These are phyloP conservation scores for Fusarium sp. DNA, from an alignment of 2,329 filamentous ascomycete genomes.

Conservation along the genomic window DNA sequence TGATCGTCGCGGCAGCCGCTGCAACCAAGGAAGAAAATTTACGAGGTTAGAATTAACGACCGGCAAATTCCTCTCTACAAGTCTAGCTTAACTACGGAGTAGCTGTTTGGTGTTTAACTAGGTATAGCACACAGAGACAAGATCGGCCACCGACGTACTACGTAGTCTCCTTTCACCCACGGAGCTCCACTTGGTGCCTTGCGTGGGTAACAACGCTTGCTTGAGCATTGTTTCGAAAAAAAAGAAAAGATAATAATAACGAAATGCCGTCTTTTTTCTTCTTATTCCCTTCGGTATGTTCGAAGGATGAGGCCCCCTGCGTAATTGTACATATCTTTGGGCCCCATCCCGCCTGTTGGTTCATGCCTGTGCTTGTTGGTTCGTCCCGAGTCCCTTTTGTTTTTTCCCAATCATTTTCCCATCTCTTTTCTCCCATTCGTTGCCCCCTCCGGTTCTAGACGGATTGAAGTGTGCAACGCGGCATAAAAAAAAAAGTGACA, in stretches of 20 bases:
- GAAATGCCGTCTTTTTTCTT: background rate
- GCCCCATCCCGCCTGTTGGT: slow-evolving; percentile 13
- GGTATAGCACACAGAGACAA: background rate
- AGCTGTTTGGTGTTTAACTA: too few relatives aligned
- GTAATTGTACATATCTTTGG: slow-evolving; percentile 25
- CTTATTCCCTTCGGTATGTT: too few relatives aligned
- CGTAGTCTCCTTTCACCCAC: background rate
- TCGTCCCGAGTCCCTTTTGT: background rate
- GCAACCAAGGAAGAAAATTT: background rate
- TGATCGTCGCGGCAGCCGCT: background rate
- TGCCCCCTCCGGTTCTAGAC: slow-evolving; percentile 17
- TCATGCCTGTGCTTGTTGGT: slow-evolving; percentile 5
- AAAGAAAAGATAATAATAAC: background rate
- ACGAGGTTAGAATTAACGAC: background rate
- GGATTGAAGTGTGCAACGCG: slow-evolving; percentile 6
- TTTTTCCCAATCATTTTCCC: background rate
- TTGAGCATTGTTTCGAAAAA: background rate
- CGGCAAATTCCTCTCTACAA: background rate
- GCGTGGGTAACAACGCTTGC: background rate
- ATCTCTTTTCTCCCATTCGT: background rate
- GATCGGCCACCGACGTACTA: background rate
- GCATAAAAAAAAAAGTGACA: background rate
- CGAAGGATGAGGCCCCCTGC: background rate
- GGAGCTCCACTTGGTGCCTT: background rate
- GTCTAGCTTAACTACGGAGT: too few relatives aligned